phyloP scores from a whole-genome alignment of 371 early-diverging fungal species.

The Mucor velutinosus region DNA sequence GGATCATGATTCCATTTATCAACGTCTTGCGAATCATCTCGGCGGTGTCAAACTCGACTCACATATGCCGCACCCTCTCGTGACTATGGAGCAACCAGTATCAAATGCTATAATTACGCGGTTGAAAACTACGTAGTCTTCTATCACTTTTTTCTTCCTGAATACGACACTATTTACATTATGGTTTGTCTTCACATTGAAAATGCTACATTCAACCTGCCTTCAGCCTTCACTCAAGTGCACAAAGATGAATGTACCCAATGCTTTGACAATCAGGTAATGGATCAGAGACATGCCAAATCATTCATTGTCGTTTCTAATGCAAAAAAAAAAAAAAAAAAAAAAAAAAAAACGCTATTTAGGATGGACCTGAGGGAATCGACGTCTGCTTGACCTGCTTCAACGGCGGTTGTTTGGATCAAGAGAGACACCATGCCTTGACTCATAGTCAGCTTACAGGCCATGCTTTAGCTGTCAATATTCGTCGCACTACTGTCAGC shows the following conservation, averaged over 20 bases:
- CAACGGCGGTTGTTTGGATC: slow-evolving; percentile 82
- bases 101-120: background rate
- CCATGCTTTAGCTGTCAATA: slow-evolving; percentile 86
- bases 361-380: slow-evolving; percentile 76
- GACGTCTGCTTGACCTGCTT: slow-evolving; percentile 95
- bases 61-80: background rate
- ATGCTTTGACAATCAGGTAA: slow-evolving; percentile 89
- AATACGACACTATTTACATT: background rate
- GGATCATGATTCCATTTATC: background rate
- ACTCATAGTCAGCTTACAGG: slow-evolving; percentile 69
- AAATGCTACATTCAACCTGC: slow-evolving; percentile 29
- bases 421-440: slow-evolving; percentile 70
- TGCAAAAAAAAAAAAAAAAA: background rate
- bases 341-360: background rate
- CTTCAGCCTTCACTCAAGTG: slow-evolving; percentile 60
- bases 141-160: background rate
- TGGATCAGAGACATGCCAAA: background rate
- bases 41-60: background rate
- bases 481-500: slow-evolving; percentile 64
- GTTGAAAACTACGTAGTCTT: background rate
- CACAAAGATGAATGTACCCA: slow-evolving; percentile 96
- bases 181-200: slow-evolving; percentile 54
- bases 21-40: background rate
- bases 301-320: background rate
- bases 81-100: background rate